Percentiles rank a stretch among this genome's conserved stretches.
phyloP scores from a whole-genome alignment of 345 rosid genomes.

The Euphorbia peplus region DNA sequence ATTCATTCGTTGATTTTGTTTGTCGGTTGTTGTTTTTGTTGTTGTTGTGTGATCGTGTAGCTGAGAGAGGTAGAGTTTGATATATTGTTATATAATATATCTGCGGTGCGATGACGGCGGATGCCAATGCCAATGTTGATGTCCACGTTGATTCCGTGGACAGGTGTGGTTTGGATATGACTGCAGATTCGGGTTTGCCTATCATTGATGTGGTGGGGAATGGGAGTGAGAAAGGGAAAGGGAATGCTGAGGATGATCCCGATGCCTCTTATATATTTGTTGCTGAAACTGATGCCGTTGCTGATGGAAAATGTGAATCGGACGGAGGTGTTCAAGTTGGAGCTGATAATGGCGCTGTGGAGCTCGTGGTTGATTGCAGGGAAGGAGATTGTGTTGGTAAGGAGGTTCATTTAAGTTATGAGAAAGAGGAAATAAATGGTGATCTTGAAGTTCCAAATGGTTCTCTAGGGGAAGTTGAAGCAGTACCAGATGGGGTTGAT shows the following conservation, averaged over 20 bases:
- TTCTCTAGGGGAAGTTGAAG: neutral
- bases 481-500: neutral
- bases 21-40: neutral
- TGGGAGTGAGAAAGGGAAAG: constrained; percentile 6
- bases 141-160: neutral
- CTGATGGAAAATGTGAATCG: constrained; percentile 1
- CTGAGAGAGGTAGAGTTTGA: neutral
- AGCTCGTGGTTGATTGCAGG: neutral
- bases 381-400: neutral
- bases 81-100: neutral
- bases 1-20: too few relatives aligned
- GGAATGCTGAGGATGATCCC: constrained; percentile 4
- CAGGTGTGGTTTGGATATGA: neutral
- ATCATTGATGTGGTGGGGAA: constrained; percentile 7
- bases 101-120: constrained; percentile 12
- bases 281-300: neutral
- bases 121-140: neutral
- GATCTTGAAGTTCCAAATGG: neutral
- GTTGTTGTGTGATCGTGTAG: constrained; percentile 11
- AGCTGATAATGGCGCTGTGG: neutral
- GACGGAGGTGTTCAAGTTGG: neutral
- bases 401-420: neutral
- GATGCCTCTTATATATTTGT: constrained; percentile 18
- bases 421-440: neutral
- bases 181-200: neutral